Conservation (phyloP, 1,284 basidiomycete genomes). For the Pyrrhoderma noxium region DNA sequence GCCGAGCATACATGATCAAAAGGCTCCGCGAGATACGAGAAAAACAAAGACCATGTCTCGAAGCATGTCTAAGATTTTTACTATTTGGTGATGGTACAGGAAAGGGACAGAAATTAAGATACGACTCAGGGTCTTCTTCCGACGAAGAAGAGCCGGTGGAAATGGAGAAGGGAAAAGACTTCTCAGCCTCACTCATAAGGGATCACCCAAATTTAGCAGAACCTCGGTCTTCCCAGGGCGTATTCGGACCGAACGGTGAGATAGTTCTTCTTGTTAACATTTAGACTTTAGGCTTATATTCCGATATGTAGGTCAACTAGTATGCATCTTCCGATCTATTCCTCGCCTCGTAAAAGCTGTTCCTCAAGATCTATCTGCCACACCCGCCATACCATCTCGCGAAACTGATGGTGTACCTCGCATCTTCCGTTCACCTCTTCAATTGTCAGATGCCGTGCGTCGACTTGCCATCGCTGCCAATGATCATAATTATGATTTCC, state of each 20-base stretch:
- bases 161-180: conserved; percentile 42
- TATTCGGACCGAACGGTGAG: conserved; percentile 81
- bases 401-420: conserved; percentile 30
- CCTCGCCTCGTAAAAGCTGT: conserved; percentile 60
- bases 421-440: conserved; percentile 54
- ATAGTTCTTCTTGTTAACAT: conserved; percentile 1
- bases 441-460: conserved; percentile 61
- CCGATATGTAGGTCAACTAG: conserved; percentile 57
- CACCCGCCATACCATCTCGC: conserved; percentile 34
- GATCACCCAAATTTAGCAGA: conserved; percentile 72
- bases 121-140: conserved; percentile 51
- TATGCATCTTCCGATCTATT: conserved; percentile 78
- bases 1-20: conserved; percentile 69
- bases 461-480: conserved; percentile 51
- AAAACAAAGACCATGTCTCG: conserved; percentile 68
- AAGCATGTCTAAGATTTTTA: conserved; percentile 74
- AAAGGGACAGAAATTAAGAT: conserved; percentile 31
- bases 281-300: not conserved
- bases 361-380: conserved; percentile 41
- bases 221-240: conserved; percentile 67
- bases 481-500: conserved; percentile 35
- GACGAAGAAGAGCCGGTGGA: conserved; percentile 35
- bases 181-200: conserved; percentile 37
- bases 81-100: conserved; percentile 55
- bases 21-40: conserved; percentile 68